phyloP scores from a whole-genome alignment of 1,284 basidiomycete species.

The Microbotryum silenes-acaulis region DNA sequence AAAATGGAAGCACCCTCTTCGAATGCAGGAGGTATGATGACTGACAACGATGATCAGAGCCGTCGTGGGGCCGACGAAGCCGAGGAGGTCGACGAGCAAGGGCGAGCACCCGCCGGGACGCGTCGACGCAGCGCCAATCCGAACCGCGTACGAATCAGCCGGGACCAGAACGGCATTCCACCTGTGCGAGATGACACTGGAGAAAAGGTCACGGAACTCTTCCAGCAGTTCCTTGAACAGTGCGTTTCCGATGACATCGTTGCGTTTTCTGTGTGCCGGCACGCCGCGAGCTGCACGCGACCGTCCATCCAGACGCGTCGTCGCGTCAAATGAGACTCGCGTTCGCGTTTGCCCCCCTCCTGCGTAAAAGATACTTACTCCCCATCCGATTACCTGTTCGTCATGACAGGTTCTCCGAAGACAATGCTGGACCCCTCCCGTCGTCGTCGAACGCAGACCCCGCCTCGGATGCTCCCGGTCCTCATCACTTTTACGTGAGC shows the following conservation, averaged over 20 bases:
- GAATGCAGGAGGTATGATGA: too few species aligned
- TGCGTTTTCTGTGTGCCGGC: too few species aligned
- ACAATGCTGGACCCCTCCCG: slow-evolving; percentile 54
- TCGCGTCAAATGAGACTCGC: neutral
- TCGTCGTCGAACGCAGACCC: slow-evolving; percentile 63
- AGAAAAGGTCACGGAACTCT: slow-evolving; percentile 82
- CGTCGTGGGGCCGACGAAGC: slow-evolving; percentile 13
- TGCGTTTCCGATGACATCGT: slow-evolving; percentile 44
- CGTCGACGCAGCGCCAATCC: neutral
- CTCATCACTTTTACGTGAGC: slow-evolving; percentile 46
- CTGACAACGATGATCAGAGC: slow-evolving; percentile 10
- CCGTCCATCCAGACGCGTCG: too few species aligned
- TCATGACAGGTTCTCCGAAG: slow-evolving; percentile 63
- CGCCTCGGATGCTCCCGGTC: slow-evolving; percentile 33
- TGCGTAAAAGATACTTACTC: too few species aligned
- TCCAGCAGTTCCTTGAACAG: slow-evolving; percentile 84
- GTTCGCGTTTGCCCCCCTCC: too few species aligned
- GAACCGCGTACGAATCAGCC: slow-evolving; percentile 19
- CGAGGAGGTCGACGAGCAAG: slow-evolving; percentile 10
- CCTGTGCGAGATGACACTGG: slow-evolving; percentile 85
- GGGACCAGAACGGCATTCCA: slow-evolving; percentile 39
- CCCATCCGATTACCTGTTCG: too few species aligned
- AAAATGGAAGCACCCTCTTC: too few species aligned
- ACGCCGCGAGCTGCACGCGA: too few species aligned
- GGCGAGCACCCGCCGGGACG: neutral